Percentiles rank a stretch among this genome's conserved stretches.
Conservation (phyloP, 805 yeast species). For the Candida lessepsii region DNA sequence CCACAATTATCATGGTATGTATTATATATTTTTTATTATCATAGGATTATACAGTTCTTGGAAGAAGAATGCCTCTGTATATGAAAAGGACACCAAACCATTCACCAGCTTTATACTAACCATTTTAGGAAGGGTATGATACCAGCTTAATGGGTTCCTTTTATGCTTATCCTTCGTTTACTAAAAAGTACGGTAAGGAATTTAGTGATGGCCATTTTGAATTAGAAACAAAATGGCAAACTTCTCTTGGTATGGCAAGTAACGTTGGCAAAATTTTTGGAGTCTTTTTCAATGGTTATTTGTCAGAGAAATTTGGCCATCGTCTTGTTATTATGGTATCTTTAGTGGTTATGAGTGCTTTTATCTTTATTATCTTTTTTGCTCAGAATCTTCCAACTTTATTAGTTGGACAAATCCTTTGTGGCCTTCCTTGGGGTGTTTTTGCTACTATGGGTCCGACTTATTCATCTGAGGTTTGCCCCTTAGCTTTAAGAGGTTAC, state of each 20-base stretch:
- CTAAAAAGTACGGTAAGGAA: slow-evolving; percentile 27
- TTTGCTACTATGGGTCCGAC: slow-evolving; percentile 50
- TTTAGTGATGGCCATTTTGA: slow-evolving; percentile 20
- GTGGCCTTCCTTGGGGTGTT: slow-evolving; percentile 54
- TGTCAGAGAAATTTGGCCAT: slow-evolving; percentile 47
- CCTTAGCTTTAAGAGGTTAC: slow-evolving; percentile 47
- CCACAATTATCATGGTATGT: too few species aligned
- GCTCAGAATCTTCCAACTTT: slow-evolving; percentile 39
- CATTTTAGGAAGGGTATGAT: slow-evolving; percentile 45
- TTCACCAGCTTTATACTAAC: too few species aligned
- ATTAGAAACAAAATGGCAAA: slow-evolving; percentile 21
- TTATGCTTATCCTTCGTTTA: slow-evolving; percentile 35
- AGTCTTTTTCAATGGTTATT: slow-evolving; percentile 41
- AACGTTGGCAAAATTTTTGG: slow-evolving; percentile 47
- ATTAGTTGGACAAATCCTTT: slow-evolving; percentile 41
- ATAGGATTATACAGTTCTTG: too few species aligned
- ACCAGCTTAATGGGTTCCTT: slow-evolving; percentile 30
- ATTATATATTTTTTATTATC: too few species aligned
- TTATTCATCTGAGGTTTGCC: slow-evolving; percentile 59
- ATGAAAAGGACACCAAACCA: too few species aligned
- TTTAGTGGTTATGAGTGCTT: slow-evolving; percentile 27
- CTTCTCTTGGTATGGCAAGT: slow-evolving; percentile 31
- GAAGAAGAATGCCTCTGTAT: too few species aligned
- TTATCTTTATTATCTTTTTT: slow-evolving; percentile 48
- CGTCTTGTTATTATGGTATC: slow-evolving; percentile 34